Conservation (phyloP, 2,329 filamentous ascomycete genomes). For the Fusarium sp. region DNA sequence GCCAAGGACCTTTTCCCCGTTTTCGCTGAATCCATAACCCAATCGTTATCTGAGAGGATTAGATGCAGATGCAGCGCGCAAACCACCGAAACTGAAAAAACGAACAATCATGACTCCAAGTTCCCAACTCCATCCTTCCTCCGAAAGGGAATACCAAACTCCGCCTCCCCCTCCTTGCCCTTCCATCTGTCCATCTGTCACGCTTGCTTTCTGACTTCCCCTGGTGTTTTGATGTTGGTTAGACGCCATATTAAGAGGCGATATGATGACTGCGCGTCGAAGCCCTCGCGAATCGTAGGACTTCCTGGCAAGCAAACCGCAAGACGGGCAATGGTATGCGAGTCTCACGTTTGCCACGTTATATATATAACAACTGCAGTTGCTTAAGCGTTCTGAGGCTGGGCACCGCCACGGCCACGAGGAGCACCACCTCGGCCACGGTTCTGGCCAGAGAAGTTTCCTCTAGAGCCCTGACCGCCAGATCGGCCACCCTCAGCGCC, state of each 20-base stretch:
- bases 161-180: constrained; percentile 39
- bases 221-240: constrained; percentile 8
- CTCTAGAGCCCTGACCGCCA: constrained; percentile 75
- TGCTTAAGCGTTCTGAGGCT: constrained; percentile 66
- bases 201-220: constrained; percentile 14
- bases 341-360: constrained; percentile 18
- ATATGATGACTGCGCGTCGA: constrained; percentile 1
- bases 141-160: constrained; percentile 51
- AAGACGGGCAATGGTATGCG: constrained; percentile 10
- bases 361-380: constrained; percentile 15
- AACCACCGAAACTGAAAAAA: constrained; percentile 52
- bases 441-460: constrained; percentile 77
- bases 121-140: constrained; percentile 52
- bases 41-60: constrained; percentile 49
- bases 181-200: constrained; percentile 20
- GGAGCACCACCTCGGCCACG: constrained; percentile 77
- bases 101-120: constrained; percentile 53
- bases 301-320: constrained; percentile 9
- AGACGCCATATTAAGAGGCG: constrained; percentile 14
- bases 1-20: constrained; percentile 46
- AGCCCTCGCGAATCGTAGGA: background rate
- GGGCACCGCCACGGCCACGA: constrained; percentile 74
- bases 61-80: constrained; percentile 53
- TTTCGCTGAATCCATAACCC: constrained; percentile 49
- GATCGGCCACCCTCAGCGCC: constrained; percentile 72